Percentiles rank a stretch among this genome's conserved stretches.
phyloP scores from a whole-genome alignment of 257 asterid genomes.

The Perilla frutescens region DNA sequence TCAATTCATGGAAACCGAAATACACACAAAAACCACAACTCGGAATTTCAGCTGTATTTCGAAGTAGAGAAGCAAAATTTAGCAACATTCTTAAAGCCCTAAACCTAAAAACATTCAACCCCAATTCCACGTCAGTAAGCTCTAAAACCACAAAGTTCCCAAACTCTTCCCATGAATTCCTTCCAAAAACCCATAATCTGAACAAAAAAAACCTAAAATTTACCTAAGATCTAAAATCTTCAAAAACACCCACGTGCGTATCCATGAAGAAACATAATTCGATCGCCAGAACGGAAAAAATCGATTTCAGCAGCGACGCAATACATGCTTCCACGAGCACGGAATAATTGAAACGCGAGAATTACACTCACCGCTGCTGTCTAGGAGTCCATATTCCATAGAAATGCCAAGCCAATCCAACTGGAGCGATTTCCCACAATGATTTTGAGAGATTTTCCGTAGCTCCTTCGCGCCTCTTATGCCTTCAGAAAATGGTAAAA shows the following conservation, averaged over 20 bases:
- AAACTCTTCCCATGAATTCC: neutral
- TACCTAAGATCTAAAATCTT: conserved; percentile 38
- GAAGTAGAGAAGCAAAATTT: neutral
- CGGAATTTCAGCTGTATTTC: neutral
- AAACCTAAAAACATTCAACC: conserved; percentile 30
- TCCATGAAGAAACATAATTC: conserved; percentile 20
- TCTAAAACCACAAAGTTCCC: conserved; percentile 20
- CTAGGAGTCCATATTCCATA: conserved; percentile 55
- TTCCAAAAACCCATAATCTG: conserved; percentile 18
- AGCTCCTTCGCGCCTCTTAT: conserved; percentile 9
- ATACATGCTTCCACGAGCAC: neutral
- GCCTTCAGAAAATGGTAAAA: neutral
- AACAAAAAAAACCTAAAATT: conserved; percentile 2
- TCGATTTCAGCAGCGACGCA: conserved; percentile 18
- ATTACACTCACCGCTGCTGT: conserved; percentile 48
- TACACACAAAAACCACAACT: neutral
- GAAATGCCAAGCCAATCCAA: conserved; percentile 39
- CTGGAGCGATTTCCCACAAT: conserved; percentile 16
- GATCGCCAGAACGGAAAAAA: conserved; percentile 5
- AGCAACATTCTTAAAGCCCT: conserved; percentile 36
- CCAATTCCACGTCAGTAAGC: conserved; percentile 25
- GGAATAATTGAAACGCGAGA: neutral
- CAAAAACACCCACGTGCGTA: conserved; percentile 7
- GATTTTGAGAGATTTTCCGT: conserved; percentile 5
- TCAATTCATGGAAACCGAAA: neutral